A percentile compares a stretch with the other conserved stretches of the same genome.
These are phyloP conservation scores for Colletotrichum abscissum DNA, from an alignment of 2,329 filamentous ascomycete genomes.

Conservation along the genomic window DNA sequence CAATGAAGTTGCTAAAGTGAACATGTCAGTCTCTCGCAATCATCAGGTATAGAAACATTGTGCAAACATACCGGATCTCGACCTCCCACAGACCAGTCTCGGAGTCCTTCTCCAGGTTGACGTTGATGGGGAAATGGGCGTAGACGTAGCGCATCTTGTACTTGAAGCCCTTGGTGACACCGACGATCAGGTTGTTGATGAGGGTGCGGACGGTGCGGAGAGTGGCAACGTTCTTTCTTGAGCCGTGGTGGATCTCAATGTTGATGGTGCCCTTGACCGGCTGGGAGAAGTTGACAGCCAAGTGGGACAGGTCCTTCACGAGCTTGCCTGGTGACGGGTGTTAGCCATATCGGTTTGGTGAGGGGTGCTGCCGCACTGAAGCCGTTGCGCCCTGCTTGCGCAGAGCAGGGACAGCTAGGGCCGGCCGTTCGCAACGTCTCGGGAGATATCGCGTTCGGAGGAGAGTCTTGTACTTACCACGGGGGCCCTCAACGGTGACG, in stretches of 20 bases:
- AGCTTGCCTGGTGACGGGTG: constrained; percentile 78
- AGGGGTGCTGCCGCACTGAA: constrained; percentile 34
- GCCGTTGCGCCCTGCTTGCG: neutral
- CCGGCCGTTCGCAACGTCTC: neutral
- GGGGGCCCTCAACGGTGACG: constrained; percentile 96
- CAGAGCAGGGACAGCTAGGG: neutral
- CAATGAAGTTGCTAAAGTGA: constrained; percentile 87
- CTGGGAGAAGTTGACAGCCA: constrained; percentile 94
- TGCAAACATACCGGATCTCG: constrained; percentile 86
- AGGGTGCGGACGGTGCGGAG: constrained; percentile 97
- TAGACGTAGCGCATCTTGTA: constrained; percentile 99
- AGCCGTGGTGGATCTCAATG: constrained; percentile 98
- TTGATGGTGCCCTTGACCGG: constrained; percentile 88
- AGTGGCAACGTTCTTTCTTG: constrained; percentile 96
- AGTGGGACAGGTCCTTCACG: constrained; percentile 94
- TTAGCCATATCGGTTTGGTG: constrained; percentile 23
- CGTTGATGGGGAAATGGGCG: constrained; percentile 99
- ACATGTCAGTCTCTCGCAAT: constrained; percentile 17
- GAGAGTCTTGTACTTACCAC: constrained; percentile 68
- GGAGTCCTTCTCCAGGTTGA: constrained; percentile 96
- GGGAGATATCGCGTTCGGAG: neutral
- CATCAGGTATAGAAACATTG: too few relatives aligned
- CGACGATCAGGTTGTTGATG: constrained; percentile 98
- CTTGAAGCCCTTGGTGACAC: constrained; percentile 99
- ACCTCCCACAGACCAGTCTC: constrained; percentile 91